Evolutionary conservation across 345 rosid genomes (phyloP), one percentile per base, ranked within the genome.

Genomic region (Gossypium stocksii): DNA sequence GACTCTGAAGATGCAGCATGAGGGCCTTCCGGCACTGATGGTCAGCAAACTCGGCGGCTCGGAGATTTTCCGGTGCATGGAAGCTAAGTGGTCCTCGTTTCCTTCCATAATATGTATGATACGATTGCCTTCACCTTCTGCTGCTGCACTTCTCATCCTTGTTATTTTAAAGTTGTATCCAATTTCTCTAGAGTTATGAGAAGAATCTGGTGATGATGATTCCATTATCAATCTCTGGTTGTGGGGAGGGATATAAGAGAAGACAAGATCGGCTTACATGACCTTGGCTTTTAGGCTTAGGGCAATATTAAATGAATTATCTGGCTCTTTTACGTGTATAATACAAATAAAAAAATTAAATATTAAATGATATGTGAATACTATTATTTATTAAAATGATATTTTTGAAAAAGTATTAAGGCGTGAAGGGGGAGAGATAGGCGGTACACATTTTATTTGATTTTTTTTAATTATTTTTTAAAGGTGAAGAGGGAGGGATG

Each of bases 1-100:
- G 58, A 74, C 86, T 49, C 84, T 59, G 76, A 86, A 86, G 64
- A 88, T 84, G 82, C 86, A 86, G 70, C 91, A 88, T 1, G 88
- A 70, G 46, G 53, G 22, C 51, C 74, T 77, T 0, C 87, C 86
- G 2, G 91, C 91, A 10, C 81, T 56, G 54, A 19, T 76, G 70
- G 77, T 76, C 57, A 88, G 73, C 25, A 88, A 63, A 20, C 41
- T 79, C 17, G 91, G 91, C 11, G 87, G 79, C 41, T 80, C 62
- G 5, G 84, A 66, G 79, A 88, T 79, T 75, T 82, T 86, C 68
- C 61, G 72, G 71, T 79, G 82, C 84, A 87, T 84, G 54, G 68
- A 60, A 10, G 63, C 79, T 27, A 85, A 41, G 3, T 79, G 82
- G n/a, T 82, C 79, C 59, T 61, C 66, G 73, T 76, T 81, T 54